Conservation (phyloP, 2,329 filamentous ascomycete genomes). For the Colletotrichum liriopes region DNA sequence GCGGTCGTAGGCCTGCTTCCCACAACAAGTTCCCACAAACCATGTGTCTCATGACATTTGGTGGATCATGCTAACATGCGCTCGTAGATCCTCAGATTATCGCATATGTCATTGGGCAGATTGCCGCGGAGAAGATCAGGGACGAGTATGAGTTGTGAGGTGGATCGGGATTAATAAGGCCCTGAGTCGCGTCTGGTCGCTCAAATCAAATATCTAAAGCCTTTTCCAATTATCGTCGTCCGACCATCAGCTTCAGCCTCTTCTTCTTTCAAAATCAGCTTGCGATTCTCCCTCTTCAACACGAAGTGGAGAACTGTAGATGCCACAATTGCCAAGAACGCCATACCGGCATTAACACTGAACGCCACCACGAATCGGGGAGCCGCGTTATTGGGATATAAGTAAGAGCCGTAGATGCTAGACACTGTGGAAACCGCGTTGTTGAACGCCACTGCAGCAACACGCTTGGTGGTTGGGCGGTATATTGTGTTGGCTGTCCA, state of each 20-base stretch:
- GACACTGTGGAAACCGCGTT: conserved; percentile 46
- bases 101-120: conserved; percentile 22
- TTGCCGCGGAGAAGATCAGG: conserved; percentile 9
- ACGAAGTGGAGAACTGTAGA: conserved; percentile 44
- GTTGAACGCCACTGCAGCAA: conserved; percentile 45
- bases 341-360: conserved; percentile 47
- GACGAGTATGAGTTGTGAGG: conserved; percentile 6
- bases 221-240: conserved; percentile 23
- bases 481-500: conserved; percentile 47
- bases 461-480: conserved; percentile 44
- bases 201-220: conserved; percentile 39
- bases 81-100: conserved; percentile 29
- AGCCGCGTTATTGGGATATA: conserved; percentile 46
- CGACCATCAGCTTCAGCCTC: conserved; percentile 40
- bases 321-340: conserved; percentile 45
- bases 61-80: background rate
- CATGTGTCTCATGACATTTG: background rate
- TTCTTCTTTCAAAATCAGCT: conserved; percentile 43
- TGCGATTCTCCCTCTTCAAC: conserved; percentile 46
- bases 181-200: background rate
- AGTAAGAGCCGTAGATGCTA: conserved; percentile 48
- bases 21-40: background rate
- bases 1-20: conserved; percentile 24
- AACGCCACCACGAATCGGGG: conserved; percentile 48
- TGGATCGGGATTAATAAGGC: background rate